phyloP scores from a whole-genome alignment of 1,284 basidiomycete genomes.

The Ceratobasidium sp. region DNA sequence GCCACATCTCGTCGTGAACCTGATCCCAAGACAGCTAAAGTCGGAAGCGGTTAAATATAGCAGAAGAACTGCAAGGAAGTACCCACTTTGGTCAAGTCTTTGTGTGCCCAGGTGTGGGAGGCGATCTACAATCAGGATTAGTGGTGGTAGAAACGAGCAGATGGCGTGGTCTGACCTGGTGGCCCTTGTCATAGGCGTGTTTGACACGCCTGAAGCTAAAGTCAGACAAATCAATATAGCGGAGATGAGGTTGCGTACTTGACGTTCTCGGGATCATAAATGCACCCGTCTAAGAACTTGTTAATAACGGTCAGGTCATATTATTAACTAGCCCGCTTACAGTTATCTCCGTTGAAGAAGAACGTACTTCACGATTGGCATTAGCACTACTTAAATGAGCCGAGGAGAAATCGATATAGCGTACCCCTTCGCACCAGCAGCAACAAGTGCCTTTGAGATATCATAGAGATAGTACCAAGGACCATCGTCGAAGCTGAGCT shows the following conservation, averaged over 20 bases:
- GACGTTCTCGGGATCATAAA: constrained; percentile 46
- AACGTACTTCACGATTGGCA: constrained; percentile 2
- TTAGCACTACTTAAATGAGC: background rate
- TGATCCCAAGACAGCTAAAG: constrained; percentile 47
- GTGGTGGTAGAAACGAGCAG: constrained; percentile 7
- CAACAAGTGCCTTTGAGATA: constrained; percentile 39
- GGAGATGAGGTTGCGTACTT: constrained; percentile 3
- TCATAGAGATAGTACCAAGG: constrained; percentile 45
- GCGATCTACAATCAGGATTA: constrained; percentile 37
- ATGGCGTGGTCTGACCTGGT: constrained; percentile 37
- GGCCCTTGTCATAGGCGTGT: constrained; percentile 45
- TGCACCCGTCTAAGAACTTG: constrained; percentile 34
- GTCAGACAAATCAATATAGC: background rate
- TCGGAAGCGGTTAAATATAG: background rate
- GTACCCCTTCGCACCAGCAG: constrained; percentile 47
- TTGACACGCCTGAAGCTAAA: constrained; percentile 25
- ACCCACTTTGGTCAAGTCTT: constrained; percentile 25
- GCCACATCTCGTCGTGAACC: constrained; percentile 47
- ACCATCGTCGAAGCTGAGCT: constrained; percentile 48
- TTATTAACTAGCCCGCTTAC: background rate
- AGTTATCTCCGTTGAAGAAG: constrained; percentile 39
- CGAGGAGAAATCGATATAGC: constrained; percentile 2
- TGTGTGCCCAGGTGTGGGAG: constrained; percentile 33
- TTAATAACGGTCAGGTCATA: background rate
- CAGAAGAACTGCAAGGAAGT: background rate